Evolutionary conservation across 345 rosid genomes (phyloP).

Genomic region (Arabis alpina): DNA sequence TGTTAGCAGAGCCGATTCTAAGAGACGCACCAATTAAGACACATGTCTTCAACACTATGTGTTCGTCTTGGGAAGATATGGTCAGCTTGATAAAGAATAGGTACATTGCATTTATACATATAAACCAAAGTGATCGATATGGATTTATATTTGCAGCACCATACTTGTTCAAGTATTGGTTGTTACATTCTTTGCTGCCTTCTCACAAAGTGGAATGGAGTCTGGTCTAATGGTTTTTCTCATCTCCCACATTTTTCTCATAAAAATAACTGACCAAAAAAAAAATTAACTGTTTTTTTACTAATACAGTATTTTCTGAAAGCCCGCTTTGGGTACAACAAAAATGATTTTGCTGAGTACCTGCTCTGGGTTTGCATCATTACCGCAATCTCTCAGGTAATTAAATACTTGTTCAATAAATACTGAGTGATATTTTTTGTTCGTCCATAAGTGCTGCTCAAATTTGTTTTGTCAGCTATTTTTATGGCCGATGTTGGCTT

Average conservation of each 20-base stretch:
- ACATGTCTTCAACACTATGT: slow-evolving; percentile 44
- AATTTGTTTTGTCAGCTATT: slow-evolving; percentile 54
- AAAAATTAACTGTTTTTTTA: neutral
- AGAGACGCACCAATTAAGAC: slow-evolving; percentile 25
- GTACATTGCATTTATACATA: slow-evolving; percentile 35
- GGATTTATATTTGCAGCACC: slow-evolving; percentile 45
- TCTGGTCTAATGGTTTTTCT: slow-evolving; percentile 59
- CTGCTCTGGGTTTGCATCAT: slow-evolving; percentile 52
- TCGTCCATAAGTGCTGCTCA: neutral
- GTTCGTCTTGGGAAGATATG: slow-evolving; percentile 54
- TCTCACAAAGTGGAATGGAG: slow-evolving; percentile 59
- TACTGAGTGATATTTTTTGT: neutral
- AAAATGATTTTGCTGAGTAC: slow-evolving; percentile 72
- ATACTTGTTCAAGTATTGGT: slow-evolving; percentile 68
- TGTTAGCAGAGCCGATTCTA: slow-evolving; percentile 55
- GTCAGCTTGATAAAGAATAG: slow-evolving; percentile 59
- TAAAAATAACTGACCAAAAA: too few relatives aligned
- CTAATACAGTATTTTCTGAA: slow-evolving; percentile 70
- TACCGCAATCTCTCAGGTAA: slow-evolving; percentile 65
- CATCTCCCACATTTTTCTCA: neutral
- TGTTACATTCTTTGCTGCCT: slow-evolving; percentile 69
- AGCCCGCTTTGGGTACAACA: slow-evolving; percentile 80
- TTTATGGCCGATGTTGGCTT: slow-evolving; percentile 61
- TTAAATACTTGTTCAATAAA: neutral
- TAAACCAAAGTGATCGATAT: neutral